Conservation (phyloP, 2,329 filamentous ascomycete genomes). For the Magnaporthiopsis rhizophila region DNA sequence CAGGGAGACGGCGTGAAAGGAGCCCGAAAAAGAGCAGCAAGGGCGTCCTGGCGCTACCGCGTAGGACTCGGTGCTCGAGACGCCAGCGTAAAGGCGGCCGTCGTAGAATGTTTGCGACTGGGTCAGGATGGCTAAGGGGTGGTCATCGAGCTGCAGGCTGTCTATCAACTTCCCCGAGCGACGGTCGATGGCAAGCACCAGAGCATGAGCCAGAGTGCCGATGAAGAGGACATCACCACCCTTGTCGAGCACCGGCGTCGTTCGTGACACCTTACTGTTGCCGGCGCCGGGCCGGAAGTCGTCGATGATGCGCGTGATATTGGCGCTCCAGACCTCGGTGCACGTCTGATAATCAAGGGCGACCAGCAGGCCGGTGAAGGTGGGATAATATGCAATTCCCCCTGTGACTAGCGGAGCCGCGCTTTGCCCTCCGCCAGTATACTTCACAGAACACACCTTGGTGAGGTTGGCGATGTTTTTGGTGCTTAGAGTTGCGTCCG, state of each 20-base stretch:
- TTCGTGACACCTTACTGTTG: constrained; percentile 10
- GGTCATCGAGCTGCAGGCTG: constrained; percentile 16
- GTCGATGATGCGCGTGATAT: constrained; percentile 19
- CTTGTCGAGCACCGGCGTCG: constrained; percentile 14
- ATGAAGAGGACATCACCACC: constrained; percentile 22
- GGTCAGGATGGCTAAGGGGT: constrained; percentile 21
- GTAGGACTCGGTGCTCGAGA: constrained; percentile 20
- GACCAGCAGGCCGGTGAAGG: constrained; percentile 22
- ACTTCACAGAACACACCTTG: constrained; percentile 12
- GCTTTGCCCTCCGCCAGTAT: constrained; percentile 11
- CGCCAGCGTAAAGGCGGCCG: constrained; percentile 21
- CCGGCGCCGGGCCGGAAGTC: constrained; percentile 3
- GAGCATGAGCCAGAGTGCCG: constrained; percentile 18
- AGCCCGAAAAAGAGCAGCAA: constrained; percentile 24
- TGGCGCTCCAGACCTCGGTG: constrained; percentile 19
- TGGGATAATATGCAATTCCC: constrained; percentile 21
- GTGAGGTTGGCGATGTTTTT: constrained; percentile 9
- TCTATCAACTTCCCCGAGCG: constrained; percentile 16
- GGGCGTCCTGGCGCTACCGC: constrained; percentile 13
- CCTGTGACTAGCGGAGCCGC: constrained; percentile 13
- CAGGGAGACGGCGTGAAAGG: constrained; percentile 16
- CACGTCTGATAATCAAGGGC: constrained; percentile 23
- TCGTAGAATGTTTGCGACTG: constrained; percentile 19
- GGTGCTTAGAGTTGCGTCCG: constrained; percentile 10
- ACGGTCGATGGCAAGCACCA: constrained; percentile 20